phyloP scores from a whole-genome alignment of 1,284 basidiomycete species.

The Rhodofomes roseus region DNA sequence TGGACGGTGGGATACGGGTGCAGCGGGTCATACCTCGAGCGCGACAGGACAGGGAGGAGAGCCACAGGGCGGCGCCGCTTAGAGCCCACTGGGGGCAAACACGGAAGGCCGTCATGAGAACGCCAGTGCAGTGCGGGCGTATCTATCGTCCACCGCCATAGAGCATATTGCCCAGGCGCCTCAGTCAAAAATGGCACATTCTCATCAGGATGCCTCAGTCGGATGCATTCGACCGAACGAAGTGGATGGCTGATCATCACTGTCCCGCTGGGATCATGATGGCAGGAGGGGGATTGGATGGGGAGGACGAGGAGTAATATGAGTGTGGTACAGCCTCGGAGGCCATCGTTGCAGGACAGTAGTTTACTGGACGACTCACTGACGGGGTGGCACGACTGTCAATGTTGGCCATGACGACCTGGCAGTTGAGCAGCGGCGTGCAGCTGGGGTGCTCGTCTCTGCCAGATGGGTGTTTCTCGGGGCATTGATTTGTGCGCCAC shows the following conservation, averaged over 20 bases:
- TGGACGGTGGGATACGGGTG: not conserved
- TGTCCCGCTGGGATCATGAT: not conserved
- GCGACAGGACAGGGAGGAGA: not conserved
- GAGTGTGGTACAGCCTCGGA: not conserved
- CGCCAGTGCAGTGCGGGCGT: constrained; percentile 1
- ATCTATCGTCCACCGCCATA: not conserved
- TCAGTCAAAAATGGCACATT: constrained; percentile 1
- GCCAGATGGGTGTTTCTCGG: not conserved
- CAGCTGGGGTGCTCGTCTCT: not conserved
- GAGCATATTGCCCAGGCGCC: not conserved
- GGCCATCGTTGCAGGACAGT: not conserved
- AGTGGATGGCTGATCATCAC: not conserved
- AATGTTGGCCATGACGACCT: not conserved
- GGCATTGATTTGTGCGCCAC: not conserved
- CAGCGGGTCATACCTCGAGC: not conserved
- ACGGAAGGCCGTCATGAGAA: constrained; percentile 2
- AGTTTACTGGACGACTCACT: not conserved
- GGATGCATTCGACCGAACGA: not conserved
- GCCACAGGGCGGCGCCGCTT: not conserved
- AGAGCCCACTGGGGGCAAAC: not conserved
- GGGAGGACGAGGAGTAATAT: not conserved
- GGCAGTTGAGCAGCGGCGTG: not conserved
- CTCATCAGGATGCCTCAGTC: not conserved
- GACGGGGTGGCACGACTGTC: not conserved
- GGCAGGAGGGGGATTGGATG: not conserved